Base-by-base conservation (phyloP, 2,329 filamentous ascomycete genomes). In the Sporothrix luriei region DNA sequence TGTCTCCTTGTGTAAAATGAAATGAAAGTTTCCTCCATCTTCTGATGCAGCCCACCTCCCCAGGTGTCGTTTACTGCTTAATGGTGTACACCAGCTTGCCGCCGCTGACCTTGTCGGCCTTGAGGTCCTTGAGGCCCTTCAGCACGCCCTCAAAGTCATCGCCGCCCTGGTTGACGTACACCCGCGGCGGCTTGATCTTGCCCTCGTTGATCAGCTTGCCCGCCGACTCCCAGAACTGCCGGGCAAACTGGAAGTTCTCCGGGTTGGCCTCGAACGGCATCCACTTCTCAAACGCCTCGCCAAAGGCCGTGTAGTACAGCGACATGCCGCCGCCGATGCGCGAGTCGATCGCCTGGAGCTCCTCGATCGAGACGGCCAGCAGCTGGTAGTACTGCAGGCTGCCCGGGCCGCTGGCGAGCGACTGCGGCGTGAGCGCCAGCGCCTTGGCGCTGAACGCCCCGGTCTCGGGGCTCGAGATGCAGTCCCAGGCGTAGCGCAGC, bases 281-380 rank as follows among this genome's bases (percentile, higher is more conserved):
- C 26, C 54, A 70, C 68, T 72, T 74, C 24, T 52, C 51, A 66
- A 78, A 77, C 1, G 16, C n/a, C 72, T 79, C 78, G 26, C 78
- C 79, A 26, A 79, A 54, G 13, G 74, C 73, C 1, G 75, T 79
- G 71, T 80, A 80, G 7, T 69, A 79, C 5, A 79, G 48, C 1
- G 77, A 78, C 2, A 51, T 10, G 26, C 55, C 71, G 1, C 59
- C 69, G 33, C 73, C 55, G 13, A 79, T 74, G 26, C 76, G 77
- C 26, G 77, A 74, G 71, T 82, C 80, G 16, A 84, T 79, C 93
- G 81, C 79, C 49, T 77, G 72, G 11, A 84, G 4, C n/a, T n/a
- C 52, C 4, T 52, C 67, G 1, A 51, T 46, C 38, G 62, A 29
- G 10, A 68, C 26, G n/a, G 14, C 48, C 48, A 74, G 70, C 66